These are phyloP conservation scores for Telfairia occidentalis DNA, from an alignment of 331 rosid species.

Conservation along the genomic window DNA sequence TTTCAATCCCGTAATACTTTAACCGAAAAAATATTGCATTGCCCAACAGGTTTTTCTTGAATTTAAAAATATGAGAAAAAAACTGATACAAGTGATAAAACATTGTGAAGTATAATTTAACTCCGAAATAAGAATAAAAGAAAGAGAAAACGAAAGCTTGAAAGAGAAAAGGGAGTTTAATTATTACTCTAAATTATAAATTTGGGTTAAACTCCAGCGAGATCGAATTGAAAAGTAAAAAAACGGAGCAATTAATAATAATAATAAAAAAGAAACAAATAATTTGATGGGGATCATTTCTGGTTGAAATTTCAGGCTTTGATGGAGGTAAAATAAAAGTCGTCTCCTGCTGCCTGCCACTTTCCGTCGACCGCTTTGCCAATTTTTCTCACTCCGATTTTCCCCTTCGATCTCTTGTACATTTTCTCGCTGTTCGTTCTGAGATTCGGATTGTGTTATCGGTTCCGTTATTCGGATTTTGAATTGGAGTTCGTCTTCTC, in stretches of 20 bases:
- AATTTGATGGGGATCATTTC: constrained; percentile 1
- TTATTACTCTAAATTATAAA: neutral
- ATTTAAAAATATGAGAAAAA: too few species aligned
- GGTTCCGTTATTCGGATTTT: neutral
- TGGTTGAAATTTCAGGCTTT: constrained; percentile 5
- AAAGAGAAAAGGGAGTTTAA: too few species aligned
- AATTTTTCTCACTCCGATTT: constrained; percentile 37
- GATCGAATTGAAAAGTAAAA: neutral
- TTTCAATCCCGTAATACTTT: too few species aligned
- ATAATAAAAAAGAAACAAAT: neutral
- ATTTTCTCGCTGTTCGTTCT: constrained; percentile 6
- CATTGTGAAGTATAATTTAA: too few species aligned
- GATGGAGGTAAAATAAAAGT: constrained; percentile 25
- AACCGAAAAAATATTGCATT: too few species aligned
- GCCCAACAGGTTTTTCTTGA: too few species aligned
- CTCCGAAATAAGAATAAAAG: too few species aligned
- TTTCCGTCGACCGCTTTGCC: constrained; percentile 33
- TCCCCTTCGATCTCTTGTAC: neutral
- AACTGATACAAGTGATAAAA: too few species aligned
- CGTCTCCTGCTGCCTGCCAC: constrained; percentile 30
- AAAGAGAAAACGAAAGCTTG: too few species aligned
- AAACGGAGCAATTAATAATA: neutral
- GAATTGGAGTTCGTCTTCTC: constrained; percentile 2
- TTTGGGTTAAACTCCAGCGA: neutral
- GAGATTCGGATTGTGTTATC: neutral